Evolutionary conservation across 805 yeast species (phyloP).

Genomic region (Kluyveromyces aestuarii): DNA sequence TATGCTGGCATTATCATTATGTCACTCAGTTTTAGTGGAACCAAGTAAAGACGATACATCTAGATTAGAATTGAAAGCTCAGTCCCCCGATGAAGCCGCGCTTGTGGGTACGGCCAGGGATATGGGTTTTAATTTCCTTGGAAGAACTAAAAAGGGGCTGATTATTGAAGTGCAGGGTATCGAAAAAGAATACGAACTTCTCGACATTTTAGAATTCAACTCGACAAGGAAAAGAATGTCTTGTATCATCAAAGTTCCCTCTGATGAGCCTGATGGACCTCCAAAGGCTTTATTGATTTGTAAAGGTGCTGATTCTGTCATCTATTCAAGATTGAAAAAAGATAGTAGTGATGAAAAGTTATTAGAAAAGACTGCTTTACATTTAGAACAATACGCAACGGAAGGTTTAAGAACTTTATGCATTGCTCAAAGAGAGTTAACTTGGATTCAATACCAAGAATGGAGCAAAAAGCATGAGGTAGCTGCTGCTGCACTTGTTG

Average conservation of each 20-base stretch:
- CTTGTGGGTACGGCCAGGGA: constrained; percentile 75
- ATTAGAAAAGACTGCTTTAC: constrained; percentile 57
- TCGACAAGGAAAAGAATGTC: constrained; percentile 86
- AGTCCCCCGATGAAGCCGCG: constrained; percentile 84
- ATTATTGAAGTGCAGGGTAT: constrained; percentile 62
- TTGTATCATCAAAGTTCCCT: constrained; percentile 64
- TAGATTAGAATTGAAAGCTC: constrained; percentile 55
- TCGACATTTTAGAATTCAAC: constrained; percentile 68
- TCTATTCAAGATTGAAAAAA: constrained; percentile 53
- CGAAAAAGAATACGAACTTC: constrained; percentile 58
- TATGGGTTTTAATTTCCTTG: constrained; percentile 59
- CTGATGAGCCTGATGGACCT: constrained; percentile 34
- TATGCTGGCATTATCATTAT: constrained; percentile 65
- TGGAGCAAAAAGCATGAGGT: constrained; percentile 57
- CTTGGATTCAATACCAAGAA: constrained; percentile 49
- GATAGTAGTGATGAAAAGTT: constrained; percentile 36
- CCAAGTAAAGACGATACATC: constrained; percentile 51
- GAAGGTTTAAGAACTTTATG: constrained; percentile 80
- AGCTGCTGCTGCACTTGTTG: constrained; percentile 55
- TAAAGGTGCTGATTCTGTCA: constrained; percentile 81
- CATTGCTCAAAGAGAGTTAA: constrained; percentile 60
- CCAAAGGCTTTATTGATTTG: constrained; percentile 60
- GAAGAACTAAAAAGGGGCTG: constrained; percentile 59
- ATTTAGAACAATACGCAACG: constrained; percentile 68
- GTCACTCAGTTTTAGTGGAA: constrained; percentile 73